Evolutionary conservation across 2,329 filamentous ascomycete species (phyloP).

Genomic region (Fusarium gaditjirri): DNA sequence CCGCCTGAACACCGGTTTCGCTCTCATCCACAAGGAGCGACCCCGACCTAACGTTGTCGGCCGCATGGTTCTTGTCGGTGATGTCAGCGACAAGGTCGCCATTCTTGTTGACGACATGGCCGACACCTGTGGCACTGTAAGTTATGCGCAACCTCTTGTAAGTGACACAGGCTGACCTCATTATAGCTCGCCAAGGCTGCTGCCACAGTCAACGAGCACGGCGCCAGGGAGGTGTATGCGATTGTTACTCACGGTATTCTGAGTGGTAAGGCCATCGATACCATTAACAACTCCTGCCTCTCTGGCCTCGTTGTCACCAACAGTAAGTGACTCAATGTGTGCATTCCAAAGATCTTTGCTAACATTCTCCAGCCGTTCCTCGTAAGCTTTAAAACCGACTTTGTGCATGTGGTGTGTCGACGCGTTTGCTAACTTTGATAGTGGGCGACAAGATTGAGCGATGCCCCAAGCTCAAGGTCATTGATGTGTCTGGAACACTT

Average conservation of each 20-base stretch:
- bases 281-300: slow-evolving; percentile 80
- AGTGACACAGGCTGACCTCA: slow-evolving; percentile 14
- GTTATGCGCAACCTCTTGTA: not conserved
- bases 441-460: slow-evolving; percentile 80
- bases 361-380: slow-evolving; percentile 50
- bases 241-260: slow-evolving; percentile 96
- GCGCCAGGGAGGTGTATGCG: slow-evolving; percentile 87
- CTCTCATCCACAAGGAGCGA: slow-evolving; percentile 96
- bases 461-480: slow-evolving; percentile 85
- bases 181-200: slow-evolving; percentile 78
- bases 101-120: slow-evolving; percentile 99
- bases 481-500: slow-evolving; percentile 88
- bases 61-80: slow-evolving; percentile 93
- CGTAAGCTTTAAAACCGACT: slow-evolving; percentile 32
- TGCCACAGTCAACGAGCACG: slow-evolving; percentile 85
- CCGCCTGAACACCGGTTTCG: slow-evolving; percentile 88
- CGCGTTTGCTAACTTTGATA: slow-evolving; percentile 29
- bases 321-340: slow-evolving; percentile 58
- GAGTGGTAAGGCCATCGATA: slow-evolving; percentile 87
- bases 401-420: not conserved
- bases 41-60: slow-evolving; percentile 87
- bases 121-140: slow-evolving; percentile 86
- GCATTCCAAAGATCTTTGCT: slow-evolving; percentile 21
- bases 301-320: slow-evolving; percentile 89
- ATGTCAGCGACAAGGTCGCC: slow-evolving; percentile 88